phyloP scores from a whole-genome alignment of 2,329 filamentous ascomycete species.

The Penicillium sclerotiorum region DNA sequence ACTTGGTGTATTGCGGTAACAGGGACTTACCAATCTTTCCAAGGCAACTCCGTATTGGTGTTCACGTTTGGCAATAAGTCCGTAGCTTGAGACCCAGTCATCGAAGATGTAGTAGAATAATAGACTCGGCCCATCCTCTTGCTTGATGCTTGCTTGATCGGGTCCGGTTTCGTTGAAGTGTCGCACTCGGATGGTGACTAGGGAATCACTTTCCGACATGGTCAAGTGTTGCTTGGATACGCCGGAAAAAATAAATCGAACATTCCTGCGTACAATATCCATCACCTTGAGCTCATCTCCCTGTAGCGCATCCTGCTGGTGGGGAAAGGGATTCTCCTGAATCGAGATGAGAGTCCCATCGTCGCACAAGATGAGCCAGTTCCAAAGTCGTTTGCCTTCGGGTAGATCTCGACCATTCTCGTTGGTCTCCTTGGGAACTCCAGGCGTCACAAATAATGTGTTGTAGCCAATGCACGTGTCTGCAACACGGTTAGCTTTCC shows the following conservation, averaged over 20 bases:
- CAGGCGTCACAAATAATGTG: conserved; percentile 52
- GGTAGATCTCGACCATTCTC: conserved; percentile 41
- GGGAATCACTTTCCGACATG: conserved; percentile 50
- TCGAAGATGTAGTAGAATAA: conserved; percentile 70
- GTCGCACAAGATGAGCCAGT: conserved; percentile 70
- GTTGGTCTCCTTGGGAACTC: conserved; percentile 39
- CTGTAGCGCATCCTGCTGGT: conserved; percentile 40
- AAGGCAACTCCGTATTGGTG: conserved; percentile 53
- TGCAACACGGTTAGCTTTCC: conserved; percentile 36
- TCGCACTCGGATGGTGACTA: conserved; percentile 53
- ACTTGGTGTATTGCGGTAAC: too few relatives aligned
- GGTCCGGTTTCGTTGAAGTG: conserved; percentile 35
- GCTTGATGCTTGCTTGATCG: conserved; percentile 40
- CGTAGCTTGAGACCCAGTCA: conserved; percentile 66
- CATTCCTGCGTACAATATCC: conserved; percentile 56
- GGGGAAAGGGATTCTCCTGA: conserved; percentile 61
- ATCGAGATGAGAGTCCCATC: conserved; percentile 73
- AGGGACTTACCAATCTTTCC: conserved; percentile 54
- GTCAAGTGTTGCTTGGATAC: conserved; percentile 57
- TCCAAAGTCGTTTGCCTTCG: conserved; percentile 63
- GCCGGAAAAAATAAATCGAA: conserved; percentile 63
- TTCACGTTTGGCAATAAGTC: conserved; percentile 60
- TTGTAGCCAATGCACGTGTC: conserved; percentile 74
- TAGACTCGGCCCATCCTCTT: conserved; percentile 60
- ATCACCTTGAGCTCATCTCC: conserved; percentile 32